Conservation (phyloP, 2,329 filamentous ascomycete species). For the Sporothrix humicola region DNA sequence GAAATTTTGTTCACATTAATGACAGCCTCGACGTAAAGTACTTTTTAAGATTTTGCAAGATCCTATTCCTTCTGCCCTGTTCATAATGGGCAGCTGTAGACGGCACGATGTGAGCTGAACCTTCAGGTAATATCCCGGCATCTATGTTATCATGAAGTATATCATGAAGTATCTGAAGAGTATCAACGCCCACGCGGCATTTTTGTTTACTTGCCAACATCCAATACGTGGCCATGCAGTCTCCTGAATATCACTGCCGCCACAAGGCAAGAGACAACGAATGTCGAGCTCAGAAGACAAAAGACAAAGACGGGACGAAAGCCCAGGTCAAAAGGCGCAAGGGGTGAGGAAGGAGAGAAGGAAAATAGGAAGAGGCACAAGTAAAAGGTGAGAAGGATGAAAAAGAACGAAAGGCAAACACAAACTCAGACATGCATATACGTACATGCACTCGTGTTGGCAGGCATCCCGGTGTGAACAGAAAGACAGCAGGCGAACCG, state of each 20-base stretch:
- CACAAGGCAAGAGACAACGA: no score
- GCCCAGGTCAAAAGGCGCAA: neutral
- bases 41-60: neutral
- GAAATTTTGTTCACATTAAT: neutral
- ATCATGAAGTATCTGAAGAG: no score
- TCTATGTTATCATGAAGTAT: neutral
- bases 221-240: neutral
- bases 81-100: neutral
- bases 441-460: neutral
- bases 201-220: neutral
- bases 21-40: neutral
- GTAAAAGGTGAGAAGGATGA: neutral
- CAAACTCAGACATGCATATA: constrained; percentile 11
- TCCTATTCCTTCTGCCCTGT: constrained; percentile 1
- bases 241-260: neutral
- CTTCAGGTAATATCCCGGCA: no score
- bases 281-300: neutral
- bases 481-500: constrained; percentile 4
- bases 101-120: neutral
- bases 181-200: neutral
- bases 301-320: neutral
- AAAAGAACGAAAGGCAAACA: neutral
- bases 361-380: neutral
- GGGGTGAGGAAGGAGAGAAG: neutral
- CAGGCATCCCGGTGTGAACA: neutral